Conservation (phyloP, 2,329 filamentous ascomycete genomes). For the Alternaria rosae region DNA sequence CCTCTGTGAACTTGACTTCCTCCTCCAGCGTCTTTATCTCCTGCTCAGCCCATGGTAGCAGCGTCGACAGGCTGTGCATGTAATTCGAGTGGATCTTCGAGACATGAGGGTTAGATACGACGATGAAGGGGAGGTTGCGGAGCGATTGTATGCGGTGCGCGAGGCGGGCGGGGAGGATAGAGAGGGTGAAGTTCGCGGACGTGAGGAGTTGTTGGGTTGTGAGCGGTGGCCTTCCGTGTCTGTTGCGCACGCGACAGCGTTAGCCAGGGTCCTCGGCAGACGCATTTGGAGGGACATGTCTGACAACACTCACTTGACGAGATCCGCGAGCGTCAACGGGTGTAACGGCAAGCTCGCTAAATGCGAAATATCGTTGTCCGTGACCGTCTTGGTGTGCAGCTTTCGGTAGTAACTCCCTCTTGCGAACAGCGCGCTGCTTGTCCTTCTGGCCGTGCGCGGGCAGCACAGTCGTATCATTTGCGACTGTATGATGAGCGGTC, state of each 20-base stretch:
- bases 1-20: slow-evolving; percentile 89
- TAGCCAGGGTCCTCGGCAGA: slow-evolving; percentile 4
- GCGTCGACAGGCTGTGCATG: slow-evolving; percentile 86
- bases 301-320: slow-evolving; percentile 73
- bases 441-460: slow-evolving; percentile 31
- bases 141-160: slow-evolving; percentile 93
- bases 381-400: slow-evolving; percentile 55
- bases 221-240: slow-evolving; percentile 83
- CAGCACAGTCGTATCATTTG: slow-evolving; percentile 46
- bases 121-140: slow-evolving; percentile 93
- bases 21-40: slow-evolving; percentile 81
- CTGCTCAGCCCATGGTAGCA: slow-evolving; percentile 81
- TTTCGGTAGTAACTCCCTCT: slow-evolving; percentile 21
- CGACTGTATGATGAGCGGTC: slow-evolving; percentile 47
- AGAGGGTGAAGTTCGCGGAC: slow-evolving; percentile 95
- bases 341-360: slow-evolving; percentile 82
- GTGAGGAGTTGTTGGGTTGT: slow-evolving; percentile 80
- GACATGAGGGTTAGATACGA: slow-evolving; percentile 97
- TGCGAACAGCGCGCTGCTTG: slow-evolving; percentile 24
- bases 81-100: slow-evolving; percentile 96
- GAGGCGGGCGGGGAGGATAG: slow-evolving; percentile 87
- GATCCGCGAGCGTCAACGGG: slow-evolving; percentile 82
- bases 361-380: slow-evolving; percentile 77
- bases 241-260: slow-evolving; percentile 38
- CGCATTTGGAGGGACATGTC: neutral